A percentile compares a stretch with the other conserved stretches of the same genome.
Evolutionary conservation across 1,284 basidiomycete genomes (phyloP).

Genomic region (Leucoagaricus sp.): DNA sequence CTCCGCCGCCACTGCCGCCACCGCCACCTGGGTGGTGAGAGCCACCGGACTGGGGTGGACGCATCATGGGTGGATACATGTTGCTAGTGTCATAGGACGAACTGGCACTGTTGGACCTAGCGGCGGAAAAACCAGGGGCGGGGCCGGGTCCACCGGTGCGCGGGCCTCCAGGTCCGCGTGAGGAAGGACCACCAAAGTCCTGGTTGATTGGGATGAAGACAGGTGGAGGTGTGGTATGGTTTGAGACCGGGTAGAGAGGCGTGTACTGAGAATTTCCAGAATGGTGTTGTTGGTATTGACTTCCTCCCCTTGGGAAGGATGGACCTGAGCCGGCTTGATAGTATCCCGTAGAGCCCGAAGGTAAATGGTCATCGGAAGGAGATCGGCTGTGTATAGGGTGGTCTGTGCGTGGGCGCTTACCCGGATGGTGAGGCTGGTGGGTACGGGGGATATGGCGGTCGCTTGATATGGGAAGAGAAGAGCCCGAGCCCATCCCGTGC

Average conservation of each 20-base stretch:
- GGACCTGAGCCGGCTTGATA: constrained; percentile 16
- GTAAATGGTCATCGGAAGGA: constrained; percentile 28
- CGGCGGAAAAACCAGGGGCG: constrained; percentile 16
- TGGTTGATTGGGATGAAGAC: constrained; percentile 26
- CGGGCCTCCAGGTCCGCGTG: constrained; percentile 20
- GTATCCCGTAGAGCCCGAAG: constrained; percentile 15
- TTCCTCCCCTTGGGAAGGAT: constrained; percentile 16
- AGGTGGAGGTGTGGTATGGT: constrained; percentile 25
- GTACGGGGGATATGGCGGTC: constrained; percentile 19
- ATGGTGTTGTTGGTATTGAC: constrained; percentile 15
- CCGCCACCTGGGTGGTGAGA: constrained; percentile 18
- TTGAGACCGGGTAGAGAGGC: constrained; percentile 26
- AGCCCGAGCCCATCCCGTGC: constrained; percentile 20
- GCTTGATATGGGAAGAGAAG: constrained; percentile 25
- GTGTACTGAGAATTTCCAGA: constrained; percentile 20
- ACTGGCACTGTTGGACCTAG: constrained; percentile 13
- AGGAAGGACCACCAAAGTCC: constrained; percentile 19
- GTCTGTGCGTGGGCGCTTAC: constrained; percentile 23
- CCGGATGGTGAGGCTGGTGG: constrained; percentile 20
- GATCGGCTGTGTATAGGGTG: constrained; percentile 26
- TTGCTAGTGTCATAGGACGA: constrained; percentile 19
- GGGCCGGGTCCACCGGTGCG: constrained; percentile 17
- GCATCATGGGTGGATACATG: constrained; percentile 23
- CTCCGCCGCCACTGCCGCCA: constrained; percentile 20
- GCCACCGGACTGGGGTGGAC: constrained; percentile 15